Evolutionary conservation across 148 eudicot species (phyloP).

Genomic region (Agrostemma githago): DNA sequence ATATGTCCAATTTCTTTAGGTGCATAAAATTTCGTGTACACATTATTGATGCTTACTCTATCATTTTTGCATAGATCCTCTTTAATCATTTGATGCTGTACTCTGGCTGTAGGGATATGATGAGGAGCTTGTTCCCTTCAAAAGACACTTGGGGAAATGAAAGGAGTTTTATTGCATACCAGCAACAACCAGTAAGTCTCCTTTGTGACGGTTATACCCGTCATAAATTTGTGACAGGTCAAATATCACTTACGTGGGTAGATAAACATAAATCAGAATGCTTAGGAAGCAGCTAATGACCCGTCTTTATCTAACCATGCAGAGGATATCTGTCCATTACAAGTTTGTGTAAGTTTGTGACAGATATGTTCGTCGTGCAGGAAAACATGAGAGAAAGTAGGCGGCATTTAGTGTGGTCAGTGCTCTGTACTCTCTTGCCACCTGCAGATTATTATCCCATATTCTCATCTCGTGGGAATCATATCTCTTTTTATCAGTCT

Average conservation of each 20-base stretch:
- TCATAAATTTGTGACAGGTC: too few relatives aligned
- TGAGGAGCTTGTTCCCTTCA: neutral
- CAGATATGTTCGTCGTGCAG: too few relatives aligned
- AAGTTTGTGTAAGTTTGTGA: too few relatives aligned
- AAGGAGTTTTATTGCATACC: neutral
- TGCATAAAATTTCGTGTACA: neutral
- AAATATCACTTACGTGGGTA: too few relatives aligned
- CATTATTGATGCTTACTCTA: neutral
- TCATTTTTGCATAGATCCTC: neutral
- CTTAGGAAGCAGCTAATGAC: too few relatives aligned
- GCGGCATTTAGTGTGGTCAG: conserved; percentile 24
- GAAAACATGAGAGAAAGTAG: conserved; percentile 4
- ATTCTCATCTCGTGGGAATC: conserved; percentile 26
- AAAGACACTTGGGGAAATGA: conserved; percentile 5
- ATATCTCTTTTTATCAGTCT: conserved; percentile 11
- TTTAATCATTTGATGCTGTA: neutral
- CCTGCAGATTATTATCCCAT: conserved; percentile 17
- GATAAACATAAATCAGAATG: too few relatives aligned
- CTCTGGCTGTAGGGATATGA: neutral
- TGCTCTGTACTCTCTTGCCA: conserved; percentile 8
- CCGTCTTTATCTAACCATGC: too few relatives aligned
- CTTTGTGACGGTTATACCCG: too few relatives aligned
- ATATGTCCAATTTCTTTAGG: neutral
- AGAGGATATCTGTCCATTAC: too few relatives aligned
- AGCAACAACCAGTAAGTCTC: neutral